Evolutionary conservation across 192 early-diverging fungal species (phyloP), one percentile per base, ranked within the genome.

Genomic region (Thoreauomyces humboldtii): DNA sequence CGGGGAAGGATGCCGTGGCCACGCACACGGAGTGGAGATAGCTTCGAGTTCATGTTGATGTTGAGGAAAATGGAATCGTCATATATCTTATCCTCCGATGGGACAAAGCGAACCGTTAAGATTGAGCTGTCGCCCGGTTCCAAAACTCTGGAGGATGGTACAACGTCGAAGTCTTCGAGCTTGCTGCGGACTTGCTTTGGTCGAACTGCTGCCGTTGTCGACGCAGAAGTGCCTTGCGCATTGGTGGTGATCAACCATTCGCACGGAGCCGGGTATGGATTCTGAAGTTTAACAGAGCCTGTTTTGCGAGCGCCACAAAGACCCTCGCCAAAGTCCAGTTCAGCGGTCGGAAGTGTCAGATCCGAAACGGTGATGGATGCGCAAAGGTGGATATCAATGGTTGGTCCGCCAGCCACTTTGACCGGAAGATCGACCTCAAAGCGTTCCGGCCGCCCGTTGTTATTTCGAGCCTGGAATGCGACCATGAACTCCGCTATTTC

Each of bases 281-380:
- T 86, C 24, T 67, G 58, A 25, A 84, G n/a, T 37, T 66, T 63
- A 14, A 82, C 52, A n/a, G 56, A 35, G 9, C 74, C 58, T 1
- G 73, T 76, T 55, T 82, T 85, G 22, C 84, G 63, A 12, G 53
- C 53, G 12, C 84, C 82, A 54, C 73, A 78, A 11, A 80, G 43
- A 1, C 84, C 71, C 32, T 82, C 74, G 14, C 82, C 82, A 74
- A 86, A 86, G 43, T 82, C 73, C 12, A 84, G 48, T 11, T 72
- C 65, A 34, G 58, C 50, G 24, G 68, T 37, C 9, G 77, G 70
- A 4, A 82, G n/a, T 11, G 47, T 47, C 22, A 86, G 32, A 7
- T 74, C 76, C 2, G 84, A 82, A 1, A 84, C 64, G 14, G 82
- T 80, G 6, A 86, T 65, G 11, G 53, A 59, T 4, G 80, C 84